phyloP scores from a whole-genome alignment of 2,329 filamentous ascomycete species.

The Metarhizium brunneum region DNA sequence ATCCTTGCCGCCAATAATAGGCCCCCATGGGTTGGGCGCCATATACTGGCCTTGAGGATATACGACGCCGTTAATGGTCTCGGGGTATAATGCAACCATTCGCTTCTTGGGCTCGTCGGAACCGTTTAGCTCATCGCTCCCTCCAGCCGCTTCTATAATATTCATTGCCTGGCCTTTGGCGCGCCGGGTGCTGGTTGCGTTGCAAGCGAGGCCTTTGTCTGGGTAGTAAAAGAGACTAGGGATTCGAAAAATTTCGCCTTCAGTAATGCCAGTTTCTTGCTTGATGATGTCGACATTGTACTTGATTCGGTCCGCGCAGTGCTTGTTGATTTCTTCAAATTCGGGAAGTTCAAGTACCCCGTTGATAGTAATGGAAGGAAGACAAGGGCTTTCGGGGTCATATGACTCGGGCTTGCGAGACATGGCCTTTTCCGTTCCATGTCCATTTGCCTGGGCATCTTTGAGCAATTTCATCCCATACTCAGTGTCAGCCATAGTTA shows the following conservation, averaged over 20 bases:
- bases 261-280: constrained; percentile 14
- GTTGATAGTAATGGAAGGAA: constrained; percentile 9
- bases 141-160: not conserved
- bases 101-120: not conserved
- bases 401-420: constrained; percentile 7
- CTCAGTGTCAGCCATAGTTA: constrained; percentile 14
- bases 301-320: constrained; percentile 10
- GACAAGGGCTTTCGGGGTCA: constrained; percentile 4
- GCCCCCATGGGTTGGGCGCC: constrained; percentile 10
- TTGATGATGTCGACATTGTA: constrained; percentile 14
- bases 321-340: constrained; percentile 8
- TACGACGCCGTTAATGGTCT: constrained; percentile 14
- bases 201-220: not conserved
- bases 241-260: constrained; percentile 10
- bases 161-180: not conserved
- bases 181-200: not conserved
- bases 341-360: constrained; percentile 8
- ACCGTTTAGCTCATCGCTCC: not conserved
- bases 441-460: constrained; percentile 8
- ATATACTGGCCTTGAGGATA: not conserved
- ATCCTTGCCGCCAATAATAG: constrained; percentile 15
- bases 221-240: not conserved
- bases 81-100: constrained; percentile 8
- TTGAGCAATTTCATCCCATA: constrained; percentile 12
- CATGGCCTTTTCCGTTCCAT: constrained; percentile 10